A percentile compares a stretch with the other conserved stretches of the same genome.
Conservation (phyloP, 2,329 filamentous ascomycete genomes). For the Didymella pomorum region DNA sequence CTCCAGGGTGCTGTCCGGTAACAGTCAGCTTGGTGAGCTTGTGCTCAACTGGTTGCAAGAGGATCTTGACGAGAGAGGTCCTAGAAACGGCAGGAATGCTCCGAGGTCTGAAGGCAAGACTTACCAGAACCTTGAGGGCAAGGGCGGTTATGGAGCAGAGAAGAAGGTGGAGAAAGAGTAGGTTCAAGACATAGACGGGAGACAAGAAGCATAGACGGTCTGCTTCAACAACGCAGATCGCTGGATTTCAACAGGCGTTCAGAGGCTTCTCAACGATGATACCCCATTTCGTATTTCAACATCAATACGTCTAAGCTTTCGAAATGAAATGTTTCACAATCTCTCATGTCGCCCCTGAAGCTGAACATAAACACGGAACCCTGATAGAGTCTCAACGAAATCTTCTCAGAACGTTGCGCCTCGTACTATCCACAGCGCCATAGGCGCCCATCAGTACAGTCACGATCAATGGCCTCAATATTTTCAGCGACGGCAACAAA, state of each 20-base stretch:
- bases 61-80: slow-evolving; percentile 80
- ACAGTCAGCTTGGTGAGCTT: slow-evolving; percentile 84
- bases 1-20: slow-evolving; percentile 63
- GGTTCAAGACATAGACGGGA: not conserved
- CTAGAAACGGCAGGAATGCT: slow-evolving; percentile 67
- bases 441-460: no score
- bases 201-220: slow-evolving; percentile 7
- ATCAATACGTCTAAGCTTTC: slow-evolving; percentile 9
- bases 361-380: no score
- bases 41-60: slow-evolving; percentile 87
- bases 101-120: slow-evolving; percentile 65
- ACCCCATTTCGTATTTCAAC: slow-evolving; percentile 47
- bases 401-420: no score
- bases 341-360: no score
- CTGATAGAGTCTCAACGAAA: no score
- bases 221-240: slow-evolving; percentile 40
- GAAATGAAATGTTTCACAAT: no score
- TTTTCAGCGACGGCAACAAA: no score
- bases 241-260: slow-evolving; percentile 35
- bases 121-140: slow-evolving; percentile 65
- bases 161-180: slow-evolving; percentile 45
- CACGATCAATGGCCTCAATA: no score
- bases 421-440: no score
- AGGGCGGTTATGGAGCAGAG: slow-evolving; percentile 71
- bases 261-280: slow-evolving; percentile 47